These are phyloP conservation scores for Nothophoma quercina DNA, from an alignment of 2,329 filamentous ascomycete species.

Conservation along the genomic window DNA sequence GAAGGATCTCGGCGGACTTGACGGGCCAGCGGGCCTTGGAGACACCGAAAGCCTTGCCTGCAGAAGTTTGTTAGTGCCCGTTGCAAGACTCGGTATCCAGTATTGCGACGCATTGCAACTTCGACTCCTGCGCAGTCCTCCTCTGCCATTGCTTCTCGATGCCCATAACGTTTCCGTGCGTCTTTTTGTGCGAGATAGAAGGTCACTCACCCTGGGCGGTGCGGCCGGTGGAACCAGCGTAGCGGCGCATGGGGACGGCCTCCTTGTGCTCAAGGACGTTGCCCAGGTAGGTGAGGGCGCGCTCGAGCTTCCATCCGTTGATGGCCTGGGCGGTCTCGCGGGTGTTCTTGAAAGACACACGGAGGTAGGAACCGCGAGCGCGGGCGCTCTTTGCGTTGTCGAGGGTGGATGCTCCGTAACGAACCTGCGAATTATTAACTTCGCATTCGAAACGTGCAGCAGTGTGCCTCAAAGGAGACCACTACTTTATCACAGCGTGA, in stretches of 20 bases:
- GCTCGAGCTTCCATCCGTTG: constrained; percentile 98
- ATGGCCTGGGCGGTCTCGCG: constrained; percentile 99
- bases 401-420: constrained; percentile 49
- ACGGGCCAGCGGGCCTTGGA: constrained; percentile 97
- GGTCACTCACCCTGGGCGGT: constrained; percentile 89
- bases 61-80: constrained; percentile 35
- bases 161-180: background rate
- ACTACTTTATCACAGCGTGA: constrained; percentile 18
- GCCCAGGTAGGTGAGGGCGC: constrained; percentile 95
- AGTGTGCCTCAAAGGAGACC: background rate
- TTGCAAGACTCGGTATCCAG: constrained; percentile 3
- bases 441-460: constrained; percentile 20
- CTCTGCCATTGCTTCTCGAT: constrained; percentile 3
- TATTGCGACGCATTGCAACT: background rate
- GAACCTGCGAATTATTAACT: constrained; percentile 46
- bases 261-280: constrained; percentile 98
- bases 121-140: background rate
- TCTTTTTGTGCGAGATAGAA: constrained; percentile 3
- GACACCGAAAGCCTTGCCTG: constrained; percentile 99
- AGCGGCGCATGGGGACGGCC: constrained; percentile 98
- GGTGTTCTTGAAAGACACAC: constrained; percentile 99
- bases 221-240: constrained; percentile 93
- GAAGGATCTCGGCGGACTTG: constrained; percentile 98
- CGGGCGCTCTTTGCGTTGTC: constrained; percentile 75
- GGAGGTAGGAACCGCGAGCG: constrained; percentile 97